Percentiles rank a stretch among this genome's conserved stretches.
Conservation (phyloP, 192 early-diverging fungal species). For the Coemansia erecta region DNA sequence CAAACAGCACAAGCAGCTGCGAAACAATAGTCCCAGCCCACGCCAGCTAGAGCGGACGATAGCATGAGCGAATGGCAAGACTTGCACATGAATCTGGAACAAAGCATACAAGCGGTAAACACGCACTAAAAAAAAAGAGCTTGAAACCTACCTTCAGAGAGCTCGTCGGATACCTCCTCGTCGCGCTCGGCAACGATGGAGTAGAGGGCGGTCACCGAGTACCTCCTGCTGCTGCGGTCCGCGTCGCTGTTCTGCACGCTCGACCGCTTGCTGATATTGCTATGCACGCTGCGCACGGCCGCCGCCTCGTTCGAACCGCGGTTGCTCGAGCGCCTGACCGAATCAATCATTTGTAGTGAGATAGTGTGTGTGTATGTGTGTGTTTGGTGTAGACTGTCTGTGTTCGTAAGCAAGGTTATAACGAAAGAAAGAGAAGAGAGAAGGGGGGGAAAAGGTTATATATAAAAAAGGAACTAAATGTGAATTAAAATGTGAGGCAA, state of each 20-base stretch:
- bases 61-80: too few relatives aligned
- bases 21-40: too few relatives aligned
- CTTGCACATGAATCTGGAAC: too few relatives aligned
- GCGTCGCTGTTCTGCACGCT: conserved; percentile 33
- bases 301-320: conserved; percentile 22
- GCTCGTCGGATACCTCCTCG: conserved; percentile 89
- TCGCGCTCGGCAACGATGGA: conserved; percentile 90
- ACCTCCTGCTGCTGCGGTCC: conserved; percentile 64
- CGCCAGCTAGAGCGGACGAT: too few relatives aligned
- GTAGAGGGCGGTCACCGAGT: conserved; percentile 69
- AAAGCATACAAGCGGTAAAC: too few relatives aligned
- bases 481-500: not conserved
- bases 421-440: conserved; percentile 2
- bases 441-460: conserved; percentile 2
- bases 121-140: too few relatives aligned
- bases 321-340: conserved; percentile 29
- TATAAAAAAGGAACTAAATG: conserved; percentile 4
- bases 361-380: not conserved
- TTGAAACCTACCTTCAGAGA: conserved; percentile 82
- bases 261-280: conserved; percentile 28
- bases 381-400: too few relatives aligned
- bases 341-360: conserved; percentile 32
- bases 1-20: too few relatives aligned
- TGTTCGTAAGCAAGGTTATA: not conserved
- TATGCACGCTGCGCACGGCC: conserved; percentile 30